Conservation (phyloP, 306 rosid genomes). For the Vigna trinervia region DNA sequence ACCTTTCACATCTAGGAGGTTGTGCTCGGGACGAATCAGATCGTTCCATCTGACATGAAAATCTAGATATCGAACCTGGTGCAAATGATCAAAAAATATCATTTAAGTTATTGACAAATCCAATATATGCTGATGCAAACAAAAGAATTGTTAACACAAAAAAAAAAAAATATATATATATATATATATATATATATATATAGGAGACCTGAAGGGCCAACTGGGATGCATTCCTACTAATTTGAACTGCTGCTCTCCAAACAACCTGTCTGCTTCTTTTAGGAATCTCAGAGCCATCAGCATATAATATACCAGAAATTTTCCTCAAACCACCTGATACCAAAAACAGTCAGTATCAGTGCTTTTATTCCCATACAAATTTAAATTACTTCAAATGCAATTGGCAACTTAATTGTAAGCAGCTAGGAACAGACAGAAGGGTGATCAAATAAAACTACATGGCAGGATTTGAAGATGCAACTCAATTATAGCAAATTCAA, state of each 20-base stretch:
- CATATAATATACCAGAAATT: constrained; percentile 68
- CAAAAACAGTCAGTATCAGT: constrained; percentile 37
- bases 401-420: background rate
- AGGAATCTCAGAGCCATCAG: constrained; percentile 82
- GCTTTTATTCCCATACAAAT: constrained; percentile 30
- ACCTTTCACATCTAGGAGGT: constrained; percentile 72
- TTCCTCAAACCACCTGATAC: constrained; percentile 73
- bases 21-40: constrained; percentile 83
- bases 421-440: background rate
- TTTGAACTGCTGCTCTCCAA: constrained; percentile 93
- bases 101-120: constrained; percentile 35
- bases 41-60: constrained; percentile 85
- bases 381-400: constrained; percentile 18
- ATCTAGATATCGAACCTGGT: constrained; percentile 87
- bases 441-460: background rate
- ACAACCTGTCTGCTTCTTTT: constrained; percentile 79
- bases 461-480: background rate
- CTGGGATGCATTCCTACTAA: constrained; percentile 79
- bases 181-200: background rate
- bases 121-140: constrained; percentile 3
- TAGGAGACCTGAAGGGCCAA: constrained; percentile 81
- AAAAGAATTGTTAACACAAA: background rate
- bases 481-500: constrained; percentile 12
- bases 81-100: constrained; percentile 49
- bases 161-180: background rate